phyloP scores from a whole-genome alignment of 139 green algal species.

The Yamagishiella unicocca region DNA sequence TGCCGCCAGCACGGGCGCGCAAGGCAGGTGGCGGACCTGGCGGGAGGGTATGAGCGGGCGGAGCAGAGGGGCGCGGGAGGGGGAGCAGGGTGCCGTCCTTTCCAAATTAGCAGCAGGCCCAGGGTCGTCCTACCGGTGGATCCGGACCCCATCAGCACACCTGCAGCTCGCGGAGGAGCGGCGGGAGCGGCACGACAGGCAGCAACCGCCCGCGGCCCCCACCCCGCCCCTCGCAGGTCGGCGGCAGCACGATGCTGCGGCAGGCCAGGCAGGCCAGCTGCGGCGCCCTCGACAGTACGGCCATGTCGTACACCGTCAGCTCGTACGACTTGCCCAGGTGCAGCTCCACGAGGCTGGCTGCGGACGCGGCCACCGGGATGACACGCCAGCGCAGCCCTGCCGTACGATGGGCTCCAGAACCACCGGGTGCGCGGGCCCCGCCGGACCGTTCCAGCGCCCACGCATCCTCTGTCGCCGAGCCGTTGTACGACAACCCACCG shows the following conservation, averaged over 20 bases:
- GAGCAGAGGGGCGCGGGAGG: no score
- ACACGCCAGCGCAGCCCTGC: not conserved
- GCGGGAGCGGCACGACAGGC: constrained; percentile 10
- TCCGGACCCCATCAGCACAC: no score
- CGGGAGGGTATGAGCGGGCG: no score
- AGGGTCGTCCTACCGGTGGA: no score
- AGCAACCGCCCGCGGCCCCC: not conserved
- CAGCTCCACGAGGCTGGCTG: not conserved
- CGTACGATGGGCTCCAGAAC: not conserved
- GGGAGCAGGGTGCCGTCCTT: no score
- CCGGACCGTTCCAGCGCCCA: not conserved
- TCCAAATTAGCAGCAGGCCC: no score
- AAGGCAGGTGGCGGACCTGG: constrained; percentile 13
- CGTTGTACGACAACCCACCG: no score
- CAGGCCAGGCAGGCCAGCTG: not conserved
- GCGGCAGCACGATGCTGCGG: constrained; percentile 24
- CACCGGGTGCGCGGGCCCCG: not conserved
- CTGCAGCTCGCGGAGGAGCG: constrained; percentile 23
- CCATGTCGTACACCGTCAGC: constrained; percentile 30
- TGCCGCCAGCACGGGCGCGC: constrained; percentile 1
- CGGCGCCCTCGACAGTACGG: not conserved
- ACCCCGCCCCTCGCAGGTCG: not conserved
- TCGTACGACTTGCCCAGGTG: constrained; percentile 3
- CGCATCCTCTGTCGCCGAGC: not conserved
- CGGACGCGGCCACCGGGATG: not conserved